phyloP scores from a whole-genome alignment of 2,329 filamentous ascomycete species.

The Clonostachys rosea region DNA sequence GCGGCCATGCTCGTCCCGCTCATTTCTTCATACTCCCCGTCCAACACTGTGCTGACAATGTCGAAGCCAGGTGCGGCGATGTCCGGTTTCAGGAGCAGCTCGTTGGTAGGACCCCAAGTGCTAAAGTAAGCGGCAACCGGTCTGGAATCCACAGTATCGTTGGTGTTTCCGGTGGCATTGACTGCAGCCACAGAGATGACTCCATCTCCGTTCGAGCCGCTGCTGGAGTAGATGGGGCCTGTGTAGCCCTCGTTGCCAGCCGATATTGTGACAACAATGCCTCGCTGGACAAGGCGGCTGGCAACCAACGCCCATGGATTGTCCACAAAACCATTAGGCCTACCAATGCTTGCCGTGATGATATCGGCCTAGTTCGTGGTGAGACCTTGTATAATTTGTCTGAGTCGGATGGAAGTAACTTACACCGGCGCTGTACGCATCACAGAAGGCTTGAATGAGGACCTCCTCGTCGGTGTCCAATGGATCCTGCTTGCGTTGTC shows the following conservation, averaged over 20 bases:
- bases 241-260: slow-evolving; percentile 44
- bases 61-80: slow-evolving; percentile 41
- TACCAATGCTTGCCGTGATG: slow-evolving; percentile 34
- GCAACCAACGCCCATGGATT: slow-evolving; percentile 36
- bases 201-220: slow-evolving; percentile 20
- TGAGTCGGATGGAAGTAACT: slow-evolving; percentile 1
- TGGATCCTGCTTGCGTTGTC: slow-evolving; percentile 1
- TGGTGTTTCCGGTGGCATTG: slow-evolving; percentile 36
- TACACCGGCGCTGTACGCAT: slow-evolving; percentile 26
- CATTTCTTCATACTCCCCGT: slow-evolving; percentile 35
- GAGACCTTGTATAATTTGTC: not conserved
- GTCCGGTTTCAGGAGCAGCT: slow-evolving; percentile 45
- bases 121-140: slow-evolving; percentile 38
- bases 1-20: slow-evolving; percentile 54
- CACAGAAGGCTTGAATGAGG: slow-evolving; percentile 26
- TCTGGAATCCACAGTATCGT: slow-evolving; percentile 15
- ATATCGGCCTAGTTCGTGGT: slow-evolving; percentile 27
- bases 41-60: slow-evolving; percentile 43
- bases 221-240: slow-evolving; percentile 39
- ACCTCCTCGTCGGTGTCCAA: slow-evolving; percentile 16
- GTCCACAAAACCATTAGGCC: slow-evolving; percentile 28
- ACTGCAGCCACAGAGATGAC: slow-evolving; percentile 29
- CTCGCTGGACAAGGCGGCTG: slow-evolving; percentile 32
- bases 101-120: slow-evolving; percentile 47
- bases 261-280: slow-evolving; percentile 43